Percentiles rank a stretch among this genome's conserved stretches.
phyloP scores from a whole-genome alignment of 2,329 filamentous ascomycete species.

The Lithohypha guttulata region DNA sequence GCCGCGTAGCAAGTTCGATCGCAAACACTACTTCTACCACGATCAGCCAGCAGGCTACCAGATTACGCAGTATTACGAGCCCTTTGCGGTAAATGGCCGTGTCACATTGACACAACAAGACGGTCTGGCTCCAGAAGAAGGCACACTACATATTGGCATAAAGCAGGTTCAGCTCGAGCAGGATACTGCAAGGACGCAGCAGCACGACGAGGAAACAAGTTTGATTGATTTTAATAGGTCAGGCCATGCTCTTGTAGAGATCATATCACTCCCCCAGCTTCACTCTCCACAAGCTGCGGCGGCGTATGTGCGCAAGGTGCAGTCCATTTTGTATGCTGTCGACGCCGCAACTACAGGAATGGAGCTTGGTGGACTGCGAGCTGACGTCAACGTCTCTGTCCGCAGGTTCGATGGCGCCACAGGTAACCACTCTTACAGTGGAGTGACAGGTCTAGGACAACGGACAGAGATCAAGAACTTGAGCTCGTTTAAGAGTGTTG shows the following conservation, averaged over 20 bases:
- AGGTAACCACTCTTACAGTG: constrained; percentile 41
- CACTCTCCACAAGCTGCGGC: constrained; percentile 80
- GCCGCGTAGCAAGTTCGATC: constrained; percentile 69
- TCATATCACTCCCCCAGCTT: constrained; percentile 84
- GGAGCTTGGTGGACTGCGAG: constrained; percentile 81
- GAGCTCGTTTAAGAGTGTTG: constrained; percentile 86
- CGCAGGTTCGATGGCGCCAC: constrained; percentile 44
- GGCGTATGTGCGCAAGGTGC: constrained; percentile 79
- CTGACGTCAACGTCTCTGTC: constrained; percentile 93
- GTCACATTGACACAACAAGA: constrained; percentile 64
- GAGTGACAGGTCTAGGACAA: constrained; percentile 59
- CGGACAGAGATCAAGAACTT: constrained; percentile 96
- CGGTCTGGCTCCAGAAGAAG: constrained; percentile 66
- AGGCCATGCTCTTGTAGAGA: constrained; percentile 82
- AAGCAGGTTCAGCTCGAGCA: constrained; percentile 96
- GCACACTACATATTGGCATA: constrained; percentile 64
- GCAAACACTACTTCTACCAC: constrained; percentile 99
- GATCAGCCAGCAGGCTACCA: constrained; percentile 95
- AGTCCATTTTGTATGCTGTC: constrained; percentile 65
- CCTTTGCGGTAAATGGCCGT: constrained; percentile 57
- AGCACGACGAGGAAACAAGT: constrained; percentile 60
- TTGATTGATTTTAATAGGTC: constrained; percentile 92
- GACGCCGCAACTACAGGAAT: constrained; percentile 84
- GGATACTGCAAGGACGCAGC: constrained; percentile 88
- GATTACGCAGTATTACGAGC: constrained; percentile 88